A percentile compares a stretch with the other conserved stretches of the same genome.
These are phyloP conservation scores for Quercus tomentella DNA, from an alignment of 331 rosid species.

Conservation along the genomic window DNA sequence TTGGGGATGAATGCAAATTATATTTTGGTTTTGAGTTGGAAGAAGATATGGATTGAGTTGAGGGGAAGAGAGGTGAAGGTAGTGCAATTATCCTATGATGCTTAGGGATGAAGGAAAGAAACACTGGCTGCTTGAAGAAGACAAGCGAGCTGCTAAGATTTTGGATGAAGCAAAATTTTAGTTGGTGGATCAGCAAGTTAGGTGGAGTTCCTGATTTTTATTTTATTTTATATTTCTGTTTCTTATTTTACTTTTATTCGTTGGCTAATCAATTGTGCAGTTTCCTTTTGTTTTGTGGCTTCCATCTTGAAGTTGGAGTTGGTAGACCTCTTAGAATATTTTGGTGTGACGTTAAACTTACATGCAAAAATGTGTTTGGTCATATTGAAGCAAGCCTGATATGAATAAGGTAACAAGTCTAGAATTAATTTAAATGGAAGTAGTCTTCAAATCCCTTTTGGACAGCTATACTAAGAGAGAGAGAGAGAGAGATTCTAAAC, in stretches of 20 bases:
- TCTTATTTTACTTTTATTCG: not conserved
- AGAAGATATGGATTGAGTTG: not conserved
- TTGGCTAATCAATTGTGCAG: not conserved
- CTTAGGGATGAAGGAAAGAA: constrained; percentile 42
- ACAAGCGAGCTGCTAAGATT: constrained; percentile 41
- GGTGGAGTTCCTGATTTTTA: constrained; percentile 20
- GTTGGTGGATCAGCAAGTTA: constrained; percentile 46
- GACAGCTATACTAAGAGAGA: too few relatives aligned
- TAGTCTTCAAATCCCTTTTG: too few relatives aligned
- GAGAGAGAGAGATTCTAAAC: too few relatives aligned
- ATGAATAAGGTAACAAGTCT: not conserved
- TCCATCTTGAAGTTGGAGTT: not conserved
- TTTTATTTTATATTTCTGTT: not conserved
- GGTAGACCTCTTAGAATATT: not conserved
- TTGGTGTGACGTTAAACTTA: not conserved
- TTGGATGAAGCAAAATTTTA: constrained; percentile 36
- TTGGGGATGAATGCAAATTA: not conserved
- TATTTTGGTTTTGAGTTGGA: constrained; percentile 12
- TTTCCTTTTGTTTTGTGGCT: not conserved
- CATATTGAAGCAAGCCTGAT: not conserved
- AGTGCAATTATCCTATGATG: constrained; percentile 9
- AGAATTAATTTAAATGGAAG: not conserved
- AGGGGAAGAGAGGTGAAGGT: not conserved
- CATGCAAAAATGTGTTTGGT: not conserved
- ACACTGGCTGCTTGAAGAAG: constrained; percentile 34